Base-by-base conservation (phyloP, 139 green algal species). In the Zygnema cylindricum region DNA sequence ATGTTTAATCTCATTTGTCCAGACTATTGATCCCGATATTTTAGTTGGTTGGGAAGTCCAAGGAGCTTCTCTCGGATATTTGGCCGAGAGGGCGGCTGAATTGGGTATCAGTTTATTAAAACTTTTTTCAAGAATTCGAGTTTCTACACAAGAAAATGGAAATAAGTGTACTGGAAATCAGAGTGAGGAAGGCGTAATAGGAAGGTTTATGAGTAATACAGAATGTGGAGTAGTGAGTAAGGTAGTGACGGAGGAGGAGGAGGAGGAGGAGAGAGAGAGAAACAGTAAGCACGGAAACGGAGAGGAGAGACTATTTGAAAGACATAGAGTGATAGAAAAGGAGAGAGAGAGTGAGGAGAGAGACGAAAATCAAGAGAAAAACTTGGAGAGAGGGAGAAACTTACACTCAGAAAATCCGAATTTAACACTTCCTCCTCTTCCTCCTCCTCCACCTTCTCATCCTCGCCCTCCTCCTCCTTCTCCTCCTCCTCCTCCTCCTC, bases 11-110 rank as follows among this genome's bases (percentile, higher is more conserved):
- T 88, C 89, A 0, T 86, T 93, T 0, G 81, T 98, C 55, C 89
- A 69, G 2, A 81, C 84, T 11, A 87, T 96, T 69, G 97, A 99
- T 92, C 95, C 97, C 3, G 97, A 99, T 92, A 94, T 98, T 30
- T 22, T 99, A 1, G 71, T 98, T 39, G 97, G 96, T 55, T 98
- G 43, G 96, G 97, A 99, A 76, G 87, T 98, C 3, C 96, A 98
- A 90, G 92, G 93, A 25, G 92, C 54, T 30, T 96, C 92, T 1
- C 86, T 99, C 71, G 97, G 97, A 1, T 99, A 96, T 82, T 91
- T 99, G 69, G 88, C 86, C 7, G 97, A 99, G 69, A 87, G 96
- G 0, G 93, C 93, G 25, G 89, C 86, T 0, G 30, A 43, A 23
- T 89, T 96, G 76, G 91, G 90, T 30, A 49, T 77, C 43, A 87